A percentile compares a stretch with the other conserved stretches of the same genome.
phyloP scores from a whole-genome alignment of 306 rosid genomes.

The Senna tora region DNA sequence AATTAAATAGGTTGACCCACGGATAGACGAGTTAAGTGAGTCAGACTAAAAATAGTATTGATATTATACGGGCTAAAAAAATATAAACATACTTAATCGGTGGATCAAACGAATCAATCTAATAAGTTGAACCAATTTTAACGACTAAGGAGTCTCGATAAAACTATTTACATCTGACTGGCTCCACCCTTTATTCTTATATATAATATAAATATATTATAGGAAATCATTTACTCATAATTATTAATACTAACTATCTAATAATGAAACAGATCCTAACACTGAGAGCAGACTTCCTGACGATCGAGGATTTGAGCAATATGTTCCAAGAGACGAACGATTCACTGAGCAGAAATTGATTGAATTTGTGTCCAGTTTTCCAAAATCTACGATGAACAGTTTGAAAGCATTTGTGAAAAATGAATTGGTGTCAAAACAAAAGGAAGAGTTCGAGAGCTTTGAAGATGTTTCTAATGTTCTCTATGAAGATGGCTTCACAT shows the following conservation, averaged over 20 bases:
- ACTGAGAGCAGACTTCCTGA: constrained; percentile 40
- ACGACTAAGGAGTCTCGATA: too few relatives aligned
- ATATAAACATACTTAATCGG: too few relatives aligned
- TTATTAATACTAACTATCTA: not conserved
- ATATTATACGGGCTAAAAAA: too few relatives aligned
- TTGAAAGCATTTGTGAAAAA: constrained; percentile 44
- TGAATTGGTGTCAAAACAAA: constrained; percentile 24
- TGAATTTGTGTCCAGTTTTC: constrained; percentile 55
- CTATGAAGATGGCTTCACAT: constrained; percentile 56
- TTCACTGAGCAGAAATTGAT: constrained; percentile 65
- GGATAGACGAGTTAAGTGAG: too few relatives aligned
- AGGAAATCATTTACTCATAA: not conserved
- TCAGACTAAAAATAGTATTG: too few relatives aligned
- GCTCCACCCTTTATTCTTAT: too few relatives aligned
- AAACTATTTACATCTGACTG: too few relatives aligned
- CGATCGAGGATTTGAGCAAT: constrained; percentile 29
- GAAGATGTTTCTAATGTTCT: constrained; percentile 55
- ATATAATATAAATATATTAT: not conserved
- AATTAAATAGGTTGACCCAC: too few relatives aligned
- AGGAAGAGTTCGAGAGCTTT: constrained; percentile 53
- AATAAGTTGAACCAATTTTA: too few relatives aligned
- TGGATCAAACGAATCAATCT: too few relatives aligned
- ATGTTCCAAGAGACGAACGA: constrained; percentile 74
- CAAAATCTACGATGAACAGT: constrained; percentile 53
- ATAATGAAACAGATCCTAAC: constrained; percentile 45